Percentiles rank a stretch among this genome's conserved stretches.
Evolutionary conservation across 345 rosid species (phyloP).

Genomic region (Acer negundo): DNA sequence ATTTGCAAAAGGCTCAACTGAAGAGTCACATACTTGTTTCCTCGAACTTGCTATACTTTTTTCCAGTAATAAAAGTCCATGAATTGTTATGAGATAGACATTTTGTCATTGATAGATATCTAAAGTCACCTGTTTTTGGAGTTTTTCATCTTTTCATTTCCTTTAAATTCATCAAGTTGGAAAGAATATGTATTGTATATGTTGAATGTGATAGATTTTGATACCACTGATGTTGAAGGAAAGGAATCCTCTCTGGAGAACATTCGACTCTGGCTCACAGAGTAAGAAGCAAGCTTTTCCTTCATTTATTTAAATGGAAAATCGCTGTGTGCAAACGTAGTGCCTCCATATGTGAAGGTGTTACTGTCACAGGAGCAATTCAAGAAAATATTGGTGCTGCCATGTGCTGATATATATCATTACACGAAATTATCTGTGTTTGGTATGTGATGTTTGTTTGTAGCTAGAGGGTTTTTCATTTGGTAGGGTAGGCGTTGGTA

Average conservation of each 20-base stretch:
- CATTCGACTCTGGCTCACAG: not conserved
- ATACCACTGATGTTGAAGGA: not conserved
- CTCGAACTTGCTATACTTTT: not conserved
- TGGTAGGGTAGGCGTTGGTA: no score
- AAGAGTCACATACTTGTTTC: not conserved
- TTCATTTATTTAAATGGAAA: not conserved
- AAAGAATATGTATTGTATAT: not conserved
- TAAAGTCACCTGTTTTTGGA: not conserved
- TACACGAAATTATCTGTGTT: no score
- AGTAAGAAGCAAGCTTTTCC: not conserved
- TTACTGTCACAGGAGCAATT: no score
- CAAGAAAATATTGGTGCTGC: not conserved
- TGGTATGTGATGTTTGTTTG: no score
- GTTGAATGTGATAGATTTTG: not conserved
- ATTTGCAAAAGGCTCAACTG: not conserved
- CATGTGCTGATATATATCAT: no score
- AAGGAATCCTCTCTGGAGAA: not conserved
- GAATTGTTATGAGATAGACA: not conserved
- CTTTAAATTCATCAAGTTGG: not conserved
- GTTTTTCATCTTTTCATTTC: constrained; percentile 1
- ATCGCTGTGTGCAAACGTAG: not conserved
- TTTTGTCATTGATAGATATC: not conserved
- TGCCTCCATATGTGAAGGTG: not conserved
- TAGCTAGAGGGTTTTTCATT: no score
- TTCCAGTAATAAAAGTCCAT: not conserved